Percentiles rank a stretch among this genome's conserved stretches.
Conservation (phyloP, 305 asterid species). For the Fraxinus velutina region DNA sequence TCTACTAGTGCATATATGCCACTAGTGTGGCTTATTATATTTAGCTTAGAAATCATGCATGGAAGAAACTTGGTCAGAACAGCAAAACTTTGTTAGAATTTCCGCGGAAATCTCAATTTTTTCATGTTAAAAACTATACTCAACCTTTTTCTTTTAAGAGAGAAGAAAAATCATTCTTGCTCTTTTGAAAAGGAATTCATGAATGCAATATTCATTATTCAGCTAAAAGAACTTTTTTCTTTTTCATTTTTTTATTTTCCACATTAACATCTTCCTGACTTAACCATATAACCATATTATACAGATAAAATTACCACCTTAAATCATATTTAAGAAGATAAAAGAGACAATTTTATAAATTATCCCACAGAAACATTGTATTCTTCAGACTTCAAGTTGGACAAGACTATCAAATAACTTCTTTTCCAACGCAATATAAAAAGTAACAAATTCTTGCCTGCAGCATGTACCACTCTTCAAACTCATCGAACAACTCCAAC, state of each 20-base stretch:
- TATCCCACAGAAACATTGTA: neutral
- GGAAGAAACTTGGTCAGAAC: neutral
- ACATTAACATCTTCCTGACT: neutral
- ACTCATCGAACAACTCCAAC: conserved; percentile 93
- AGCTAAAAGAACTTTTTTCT: neutral
- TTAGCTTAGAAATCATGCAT: neutral
- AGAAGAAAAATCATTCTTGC: neutral
- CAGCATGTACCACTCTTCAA: conserved; percentile 98
- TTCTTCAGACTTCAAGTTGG: conserved; percentile 9
- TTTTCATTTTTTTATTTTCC: neutral
- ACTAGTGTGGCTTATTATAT: neutral
- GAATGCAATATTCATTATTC: neutral
- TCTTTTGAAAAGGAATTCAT: neutral
- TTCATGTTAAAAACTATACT: neutral
- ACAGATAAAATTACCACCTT: neutral
- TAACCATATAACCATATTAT: neutral
- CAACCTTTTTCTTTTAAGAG: neutral
- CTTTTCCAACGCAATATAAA: conserved; percentile 10
- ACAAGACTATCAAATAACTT: conserved; percentile 21
- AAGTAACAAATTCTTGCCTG: conserved; percentile 61
- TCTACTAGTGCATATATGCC: neutral
- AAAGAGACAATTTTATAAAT: neutral
- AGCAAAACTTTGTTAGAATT: neutral
- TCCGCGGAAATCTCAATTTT: neutral
- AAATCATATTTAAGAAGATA: neutral